These are phyloP conservation scores for Xanthoconium separans DNA, from an alignment of 1,284 basidiomycete genomes.

Conservation along the genomic window DNA sequence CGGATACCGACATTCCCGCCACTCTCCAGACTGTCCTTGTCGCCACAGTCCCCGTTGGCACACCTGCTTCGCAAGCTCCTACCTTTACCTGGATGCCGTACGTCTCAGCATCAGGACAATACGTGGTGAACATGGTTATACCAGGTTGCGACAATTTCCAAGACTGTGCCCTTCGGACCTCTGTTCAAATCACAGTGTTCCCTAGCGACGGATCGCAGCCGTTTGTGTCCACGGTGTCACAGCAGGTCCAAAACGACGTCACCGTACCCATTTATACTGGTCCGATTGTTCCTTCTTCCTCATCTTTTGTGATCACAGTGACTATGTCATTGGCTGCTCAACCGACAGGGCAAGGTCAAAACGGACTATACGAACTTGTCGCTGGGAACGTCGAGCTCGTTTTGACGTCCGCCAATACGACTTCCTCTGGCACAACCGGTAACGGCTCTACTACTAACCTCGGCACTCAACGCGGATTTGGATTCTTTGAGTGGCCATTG, in stretches of 20 bases:
- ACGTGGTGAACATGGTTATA: slow-evolving; percentile 81
- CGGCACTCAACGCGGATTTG: slow-evolving; percentile 53
- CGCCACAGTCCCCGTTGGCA: slow-evolving; percentile 66
- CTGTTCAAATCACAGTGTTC: slow-evolving; percentile 82
- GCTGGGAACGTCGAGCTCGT: slow-evolving; percentile 78
- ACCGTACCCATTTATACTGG: slow-evolving; percentile 76
- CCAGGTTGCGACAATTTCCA: slow-evolving; percentile 84
- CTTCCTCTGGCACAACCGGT: slow-evolving; percentile 30
- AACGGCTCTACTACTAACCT: slow-evolving; percentile 32
- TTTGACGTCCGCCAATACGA: slow-evolving; percentile 59
- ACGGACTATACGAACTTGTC: slow-evolving; percentile 74
- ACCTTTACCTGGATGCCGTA: slow-evolving; percentile 89
- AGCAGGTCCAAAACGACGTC: slow-evolving; percentile 70
- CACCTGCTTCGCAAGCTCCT: slow-evolving; percentile 58
- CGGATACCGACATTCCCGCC: slow-evolving; percentile 72
- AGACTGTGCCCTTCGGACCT: slow-evolving; percentile 80
- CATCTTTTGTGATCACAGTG: slow-evolving; percentile 74
- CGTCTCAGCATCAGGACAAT: slow-evolving; percentile 84
- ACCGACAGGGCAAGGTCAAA: slow-evolving; percentile 59
- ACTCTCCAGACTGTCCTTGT: slow-evolving; percentile 78
- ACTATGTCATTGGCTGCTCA: slow-evolving; percentile 64
- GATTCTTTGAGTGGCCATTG: slow-evolving; percentile 80
- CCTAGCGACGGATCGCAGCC: slow-evolving; percentile 68
- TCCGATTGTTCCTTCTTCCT: slow-evolving; percentile 71
- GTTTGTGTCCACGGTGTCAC: slow-evolving; percentile 67